These are phyloP conservation scores for Sugiyamaella novakii DNA, from an alignment of 1,139 yeast species.

Conservation along the genomic window DNA sequence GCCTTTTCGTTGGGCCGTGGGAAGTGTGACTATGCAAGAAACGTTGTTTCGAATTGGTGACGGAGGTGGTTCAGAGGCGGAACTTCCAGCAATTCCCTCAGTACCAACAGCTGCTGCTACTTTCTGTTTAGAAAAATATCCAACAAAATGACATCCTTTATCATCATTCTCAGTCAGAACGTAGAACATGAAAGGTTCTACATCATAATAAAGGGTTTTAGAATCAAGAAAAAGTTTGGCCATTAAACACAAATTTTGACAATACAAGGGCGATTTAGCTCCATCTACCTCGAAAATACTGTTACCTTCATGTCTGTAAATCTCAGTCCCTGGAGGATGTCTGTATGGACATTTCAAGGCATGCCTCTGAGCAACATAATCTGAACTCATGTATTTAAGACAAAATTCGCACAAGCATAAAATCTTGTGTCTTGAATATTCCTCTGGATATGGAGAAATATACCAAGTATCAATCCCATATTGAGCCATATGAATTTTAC, in stretches of 20 bases:
- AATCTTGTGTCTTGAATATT: conserved; percentile 62
- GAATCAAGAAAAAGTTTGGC: conserved; percentile 90
- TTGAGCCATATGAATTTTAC: conserved; percentile 65
- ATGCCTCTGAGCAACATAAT: conserved; percentile 70
- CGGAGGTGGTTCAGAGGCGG: neutral
- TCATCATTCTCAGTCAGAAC: conserved; percentile 72
- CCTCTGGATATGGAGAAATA: conserved; percentile 91
- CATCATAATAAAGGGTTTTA: conserved; percentile 89
- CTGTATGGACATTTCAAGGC: conserved; percentile 63
- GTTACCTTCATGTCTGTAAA: conserved; percentile 64
- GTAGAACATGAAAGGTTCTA: conserved; percentile 91
- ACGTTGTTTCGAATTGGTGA: conserved; percentile 58
- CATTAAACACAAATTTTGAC: conserved; percentile 84
- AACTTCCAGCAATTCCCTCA: conserved; percentile 29
- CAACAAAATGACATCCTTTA: conserved; percentile 74
- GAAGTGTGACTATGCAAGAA: conserved; percentile 87
- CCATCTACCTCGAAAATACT: conserved; percentile 95
- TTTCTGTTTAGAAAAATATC: conserved; percentile 92
- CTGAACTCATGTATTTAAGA: conserved; percentile 75
- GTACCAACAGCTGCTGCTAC: conserved; percentile 40
- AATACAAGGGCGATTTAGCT: conserved; percentile 73
- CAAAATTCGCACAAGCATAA: conserved; percentile 85
- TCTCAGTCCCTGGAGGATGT: conserved; percentile 91
- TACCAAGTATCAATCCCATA: conserved; percentile 89
- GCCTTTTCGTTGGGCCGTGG: conserved; percentile 84